Base-by-base conservation (phyloP, 2,329 filamentous ascomycete genomes). In the Neonectria neomacrospora region DNA sequence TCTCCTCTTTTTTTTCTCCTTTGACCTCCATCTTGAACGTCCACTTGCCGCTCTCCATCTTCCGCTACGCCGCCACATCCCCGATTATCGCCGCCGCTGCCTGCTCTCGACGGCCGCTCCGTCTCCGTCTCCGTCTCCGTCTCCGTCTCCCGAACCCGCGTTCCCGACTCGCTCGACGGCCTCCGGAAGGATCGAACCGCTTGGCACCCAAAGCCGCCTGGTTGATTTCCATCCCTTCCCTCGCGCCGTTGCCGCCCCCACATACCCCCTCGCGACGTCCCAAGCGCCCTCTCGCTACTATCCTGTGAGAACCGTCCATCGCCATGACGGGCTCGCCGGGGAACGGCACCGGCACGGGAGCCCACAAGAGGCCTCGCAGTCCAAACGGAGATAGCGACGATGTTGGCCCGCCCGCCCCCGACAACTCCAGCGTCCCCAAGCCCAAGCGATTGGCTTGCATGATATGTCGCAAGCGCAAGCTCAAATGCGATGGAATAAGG, bases 371-470 rank as follows among this genome's bases (percentile, higher is more conserved):
- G 32, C 68, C 65, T 28, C 71, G 65, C 42, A 77, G 69, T 64
- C 67, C 73, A 74, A 73, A 69, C 68, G 56, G 61, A 12, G 71
- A 79, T 51, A 75, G 76, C 58, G 79, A 80, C 63, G 71, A 75
- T 64, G 69, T 74, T 60, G 65, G 69, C 32, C 65, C 77, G 57
- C 73, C 78, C 61, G 74, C 79, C 44, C 77, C 78, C 65, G 85
- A 86, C 70, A 88, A 89, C 67, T 78, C 81, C 52, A 83, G 78
- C 71, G 83, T 93, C 22, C 90, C 91, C 53, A 92, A 92, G 73
- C 90, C 90, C n/a, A 98, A 98, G 83, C 88, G 95, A 70, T 91
- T 98, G 73, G 96, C 96, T 39, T 99, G 96, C 78, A 92, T 97
- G 75, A 90, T 98, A 66, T 99, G 96, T 77, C 86, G 95, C 73